Base-by-base conservation (phyloP, 106 monocot genomes). In the Amphibolis antarctica region DNA sequence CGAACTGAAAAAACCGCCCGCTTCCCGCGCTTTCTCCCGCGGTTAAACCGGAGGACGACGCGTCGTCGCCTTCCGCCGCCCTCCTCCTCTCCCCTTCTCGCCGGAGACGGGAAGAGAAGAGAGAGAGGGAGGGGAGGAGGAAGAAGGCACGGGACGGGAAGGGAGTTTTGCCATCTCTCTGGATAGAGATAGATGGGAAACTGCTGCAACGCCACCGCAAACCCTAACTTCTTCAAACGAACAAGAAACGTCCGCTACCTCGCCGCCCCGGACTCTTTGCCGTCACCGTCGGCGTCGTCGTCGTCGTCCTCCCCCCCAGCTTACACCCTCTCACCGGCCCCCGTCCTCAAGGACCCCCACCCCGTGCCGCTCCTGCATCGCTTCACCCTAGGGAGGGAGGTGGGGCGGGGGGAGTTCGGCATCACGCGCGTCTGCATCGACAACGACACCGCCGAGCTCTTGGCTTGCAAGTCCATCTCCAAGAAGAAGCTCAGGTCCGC, bases 381-480 rank as follows among this genome's bases (percentile, higher is more conserved):
- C 31, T 88, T 80, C 72, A 24, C 31, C 26, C 77, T 88, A 4
- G 87, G 83, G 56, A 64, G 65, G 19, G 87, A 88, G 80, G 72
- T 88, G 44, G 87, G 87, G 18, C 77, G 87, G 10, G 83, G 88
- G 10, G 83, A 92, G 83, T 96, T 96, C 60, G 89, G 94, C 3
- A 81, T 96, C 44, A 89, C 94, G 21, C 86, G 83, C 48, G 72
- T 79, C 28, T 96, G 94, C 66, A 74, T 78, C 62, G 84, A 96
- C 62, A 66, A 74, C 14, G 71, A 31, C 49, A 71, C 82, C 26
- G 61, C 63, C 12, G 84, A 89, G 77, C 59, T 70, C 11, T 77
- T 96, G 7, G 94, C 94, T 13, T 96, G 89, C 81, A 89, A 96
- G 73, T 90, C 89, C 46, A 96, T 96, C 74, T 90, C 89, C 31